Conservation (phyloP, 1,139 yeast species). For the Nakaseomyces uthaithaninus region DNA sequence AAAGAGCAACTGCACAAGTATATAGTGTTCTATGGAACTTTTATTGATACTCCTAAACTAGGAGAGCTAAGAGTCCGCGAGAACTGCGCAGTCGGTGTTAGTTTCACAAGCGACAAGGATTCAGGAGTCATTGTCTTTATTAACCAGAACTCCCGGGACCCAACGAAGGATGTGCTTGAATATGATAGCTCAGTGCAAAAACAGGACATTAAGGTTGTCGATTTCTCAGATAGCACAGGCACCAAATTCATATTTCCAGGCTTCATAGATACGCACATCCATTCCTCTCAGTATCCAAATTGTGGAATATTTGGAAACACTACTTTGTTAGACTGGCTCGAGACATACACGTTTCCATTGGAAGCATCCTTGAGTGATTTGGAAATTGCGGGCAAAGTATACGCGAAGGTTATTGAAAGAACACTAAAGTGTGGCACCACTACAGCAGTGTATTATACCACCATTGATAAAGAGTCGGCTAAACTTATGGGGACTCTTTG, state of each 20-base stretch:
- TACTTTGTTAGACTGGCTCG: constrained; percentile 83
- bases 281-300: constrained; percentile 96
- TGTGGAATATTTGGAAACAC: constrained; percentile 81
- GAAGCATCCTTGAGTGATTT: constrained; percentile 54
- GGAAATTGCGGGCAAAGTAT: constrained; percentile 50
- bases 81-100: constrained; percentile 48
- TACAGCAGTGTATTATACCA: constrained; percentile 84
- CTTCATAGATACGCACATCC: constrained; percentile 89
- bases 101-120: constrained; percentile 9
- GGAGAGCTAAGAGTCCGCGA: constrained; percentile 42
- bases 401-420: constrained; percentile 53
- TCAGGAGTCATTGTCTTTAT: constrained; percentile 23
- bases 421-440: constrained; percentile 81
- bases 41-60: constrained; percentile 47
- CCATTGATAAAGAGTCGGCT: constrained; percentile 71
- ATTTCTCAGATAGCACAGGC: constrained; percentile 21
- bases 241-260: constrained; percentile 75
- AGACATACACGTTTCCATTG: constrained; percentile 78
- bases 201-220: constrained; percentile 15
- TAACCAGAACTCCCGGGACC: constrained; percentile 19
- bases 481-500: constrained; percentile 69
- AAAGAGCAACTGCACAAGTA: neutral
- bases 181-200: constrained; percentile 16
- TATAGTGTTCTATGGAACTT: constrained; percentile 42
- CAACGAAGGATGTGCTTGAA: constrained; percentile 19